Evolutionary conservation across 176 grass and related monocot genomes (phyloP), one percentile per base, ranked within the genome.

Genomic region (Triticum timopheevii): DNA sequence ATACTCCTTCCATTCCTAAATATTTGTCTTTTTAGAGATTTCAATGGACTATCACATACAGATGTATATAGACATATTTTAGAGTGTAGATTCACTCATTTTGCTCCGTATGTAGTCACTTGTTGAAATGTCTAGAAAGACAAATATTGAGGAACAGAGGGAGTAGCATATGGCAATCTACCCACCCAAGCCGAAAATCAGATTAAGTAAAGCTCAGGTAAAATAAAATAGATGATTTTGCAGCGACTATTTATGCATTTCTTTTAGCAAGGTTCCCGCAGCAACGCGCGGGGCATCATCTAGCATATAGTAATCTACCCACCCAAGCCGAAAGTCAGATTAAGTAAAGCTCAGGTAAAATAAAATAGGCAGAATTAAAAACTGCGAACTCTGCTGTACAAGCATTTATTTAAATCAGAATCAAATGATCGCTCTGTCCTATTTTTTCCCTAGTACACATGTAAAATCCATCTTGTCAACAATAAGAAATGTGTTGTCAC

Each of bases 381-480:
- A 11, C 2, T 45, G 47, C 10, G 56, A 69, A 3, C 50, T 59
- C 17, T 24, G 8, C 49, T 25, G 39, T 52, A 56, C 81, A 64
- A 84, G 16, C 22, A 6, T 1, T 50, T 45, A 83, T 25, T 45
- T 83, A 78, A 61, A 78, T 61, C 44, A 42, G 82, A 79, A 66
- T 68, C 24, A 45, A 80, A 85, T 54, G 20, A 23, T 34, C 7
- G 2, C 13, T 69, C 24, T 2, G 15, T 27, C 69, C 34, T 80
- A 28, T 9, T 35, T 30, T 61, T 39, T 77, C 2, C 78, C 38
- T 61, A 77, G 78, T 16, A 9, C 34, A 68, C 33, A 1, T 45
- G 47, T 85, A 34, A 80, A 76, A 76, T 7, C 9, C 69, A 35
- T 47, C 61, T 89, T 80, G 45, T 30, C 24, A 52, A 67, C 56